These are phyloP conservation scores for Myxozyma mucilagina DNA, from an alignment of 805 yeast genomes.

Conservation along the genomic window DNA sequence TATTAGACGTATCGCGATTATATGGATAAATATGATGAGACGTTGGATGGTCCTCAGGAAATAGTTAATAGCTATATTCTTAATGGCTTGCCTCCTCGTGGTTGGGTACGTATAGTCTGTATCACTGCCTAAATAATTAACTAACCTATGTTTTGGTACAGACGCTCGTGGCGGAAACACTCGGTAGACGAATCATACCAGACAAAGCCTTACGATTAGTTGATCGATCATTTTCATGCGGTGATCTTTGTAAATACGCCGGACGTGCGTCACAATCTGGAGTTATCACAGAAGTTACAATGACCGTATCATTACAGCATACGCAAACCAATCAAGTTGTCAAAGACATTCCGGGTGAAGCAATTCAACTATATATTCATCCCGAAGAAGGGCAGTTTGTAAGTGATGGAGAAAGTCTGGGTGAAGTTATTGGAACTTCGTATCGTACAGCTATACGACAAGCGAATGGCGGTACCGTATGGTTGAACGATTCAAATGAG, in stretches of 20 bases:
- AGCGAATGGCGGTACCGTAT: constrained; percentile 21
- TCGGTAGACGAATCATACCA: constrained; percentile 22
- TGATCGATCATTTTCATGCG: constrained; percentile 27
- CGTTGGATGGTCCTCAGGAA: constrained; percentile 26
- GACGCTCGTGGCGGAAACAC: constrained; percentile 25
- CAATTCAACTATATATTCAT: constrained; percentile 15
- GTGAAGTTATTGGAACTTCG: constrained; percentile 14
- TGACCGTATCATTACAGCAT: constrained; percentile 28
- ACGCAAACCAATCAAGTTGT: constrained; percentile 27
- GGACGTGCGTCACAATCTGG: constrained; percentile 25
- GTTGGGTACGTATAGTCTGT: constrained; percentile 22
- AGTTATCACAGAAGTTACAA: constrained; percentile 14
- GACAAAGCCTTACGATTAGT: constrained; percentile 26
- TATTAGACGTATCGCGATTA: constrained; percentile 24
- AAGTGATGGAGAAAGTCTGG: constrained; percentile 23
- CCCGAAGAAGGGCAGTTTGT: constrained; percentile 29
- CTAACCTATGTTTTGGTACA: neutral
- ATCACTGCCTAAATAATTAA: neutral
- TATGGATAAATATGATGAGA: constrained; percentile 10
- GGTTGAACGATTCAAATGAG: constrained; percentile 21
- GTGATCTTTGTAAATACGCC: constrained; percentile 24
- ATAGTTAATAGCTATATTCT: constrained; percentile 15
- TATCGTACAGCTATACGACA: constrained; percentile 15
- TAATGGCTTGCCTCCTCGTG: constrained; percentile 28
- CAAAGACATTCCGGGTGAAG: constrained; percentile 19